Base-by-base conservation (phyloP, 257 asterid genomes). In the Parsonsia alboflavescens region DNA sequence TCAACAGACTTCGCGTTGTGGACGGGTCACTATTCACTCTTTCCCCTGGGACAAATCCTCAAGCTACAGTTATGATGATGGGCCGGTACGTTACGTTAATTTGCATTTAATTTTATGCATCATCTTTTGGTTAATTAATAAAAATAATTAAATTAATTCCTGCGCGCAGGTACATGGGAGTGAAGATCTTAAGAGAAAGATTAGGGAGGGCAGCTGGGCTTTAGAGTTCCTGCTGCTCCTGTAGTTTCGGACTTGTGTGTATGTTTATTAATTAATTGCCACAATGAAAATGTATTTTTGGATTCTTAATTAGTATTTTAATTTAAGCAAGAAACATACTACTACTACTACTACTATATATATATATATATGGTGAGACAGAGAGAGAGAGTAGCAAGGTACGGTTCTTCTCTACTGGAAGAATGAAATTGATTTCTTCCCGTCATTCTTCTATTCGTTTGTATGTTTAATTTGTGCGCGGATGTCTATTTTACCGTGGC, bases 41-140 rank as follows among this genome's bases (percentile, higher is more conserved):
- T 41, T 95, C 99, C 7, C 99, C 99, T 0, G 99, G 99, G 75
- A 92, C 99, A 64, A 95, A 95, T 82, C 99, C 99, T 86, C 98
- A 95, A 78, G 98, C 93, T 66, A 92, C 99, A 0, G 96, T 92
- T 70, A 84, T 95, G 96, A 95, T 95, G 99, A 73, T 95, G 86
- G 98, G 97, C 74, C 73, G 99, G 99, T 95, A 54, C 77, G 81
- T 42, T 58, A 30, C 30, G 26, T 56, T 17, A 50, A 11, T 50
- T 50, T 13, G 21, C 4, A 5, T 1, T 50, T 3, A 12, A 12
- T 12, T 50, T 50, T 12, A 0, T 1, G n/a, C 7, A 3, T 48
- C 11, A 16, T 39, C 22, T 24, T 30, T 4, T 65, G 1, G 39
- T 33, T 33, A 3, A 33, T n/a, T n/a, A n/a, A n/a, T n/a, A n/a